A percentile compares a stretch with the other conserved stretches of the same genome.
These are phyloP conservation scores for Dactylella cylindrospora DNA, from an alignment of 2,329 filamentous ascomycete genomes.

Conservation along the genomic window DNA sequence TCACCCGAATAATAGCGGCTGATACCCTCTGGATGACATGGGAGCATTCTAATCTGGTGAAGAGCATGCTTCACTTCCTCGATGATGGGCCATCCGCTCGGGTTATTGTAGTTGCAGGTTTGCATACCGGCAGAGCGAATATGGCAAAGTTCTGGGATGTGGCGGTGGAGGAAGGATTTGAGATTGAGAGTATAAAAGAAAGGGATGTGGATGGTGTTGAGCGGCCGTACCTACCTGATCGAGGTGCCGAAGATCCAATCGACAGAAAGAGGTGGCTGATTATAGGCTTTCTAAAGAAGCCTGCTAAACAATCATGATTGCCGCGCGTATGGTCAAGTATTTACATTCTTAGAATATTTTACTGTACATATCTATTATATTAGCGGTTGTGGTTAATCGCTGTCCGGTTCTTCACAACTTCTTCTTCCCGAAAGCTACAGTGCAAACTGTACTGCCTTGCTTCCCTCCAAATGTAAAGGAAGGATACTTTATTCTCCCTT, in stretches of 20 bases:
- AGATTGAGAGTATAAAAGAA: constrained; percentile 68
- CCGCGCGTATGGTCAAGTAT: too few species aligned
- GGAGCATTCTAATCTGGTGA: constrained; percentile 68
- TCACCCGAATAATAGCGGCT: constrained; percentile 67
- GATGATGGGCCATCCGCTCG: constrained; percentile 55
- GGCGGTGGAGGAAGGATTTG: constrained; percentile 56
- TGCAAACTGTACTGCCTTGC: constrained; percentile 86
- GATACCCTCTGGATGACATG: constrained; percentile 76
- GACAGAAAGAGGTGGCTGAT: constrained; percentile 72
- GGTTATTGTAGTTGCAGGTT: constrained; percentile 68
- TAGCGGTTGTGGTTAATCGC: constrained; percentile 1
- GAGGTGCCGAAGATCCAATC: constrained; percentile 63
- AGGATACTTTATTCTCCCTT: constrained; percentile 73
- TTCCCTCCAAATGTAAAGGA: constrained; percentile 86
- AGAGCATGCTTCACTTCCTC: constrained; percentile 66
- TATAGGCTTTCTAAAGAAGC: constrained; percentile 58
- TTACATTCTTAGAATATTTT: not conserved
- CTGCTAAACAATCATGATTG: too few species aligned
- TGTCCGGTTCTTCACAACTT: constrained; percentile 20
- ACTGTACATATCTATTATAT: constrained; percentile 22
- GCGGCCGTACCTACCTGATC: constrained; percentile 63
- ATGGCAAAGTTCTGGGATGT: constrained; percentile 67
- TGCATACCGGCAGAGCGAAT: constrained; percentile 69
- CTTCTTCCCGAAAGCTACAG: constrained; percentile 71
- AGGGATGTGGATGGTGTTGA: constrained; percentile 66